These are phyloP conservation scores for Fulvia fulva DNA, from an alignment of 2,329 filamentous ascomycete species.

Conservation along the genomic window DNA sequence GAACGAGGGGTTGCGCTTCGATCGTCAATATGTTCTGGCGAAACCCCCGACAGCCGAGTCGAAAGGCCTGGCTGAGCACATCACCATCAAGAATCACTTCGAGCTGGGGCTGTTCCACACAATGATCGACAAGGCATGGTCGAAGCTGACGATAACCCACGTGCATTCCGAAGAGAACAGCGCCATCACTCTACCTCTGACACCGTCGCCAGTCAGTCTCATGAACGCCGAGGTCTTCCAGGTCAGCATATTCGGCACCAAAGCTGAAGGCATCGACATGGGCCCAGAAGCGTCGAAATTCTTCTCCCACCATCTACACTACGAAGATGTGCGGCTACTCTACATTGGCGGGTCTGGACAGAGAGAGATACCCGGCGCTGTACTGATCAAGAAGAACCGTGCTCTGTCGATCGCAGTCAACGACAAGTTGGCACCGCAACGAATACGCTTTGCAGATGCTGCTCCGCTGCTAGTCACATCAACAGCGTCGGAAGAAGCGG, in stretches of 20 bases:
- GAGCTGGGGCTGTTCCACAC: conserved; percentile 33
- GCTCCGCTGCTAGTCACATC: conserved; percentile 33
- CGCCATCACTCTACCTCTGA: conserved; percentile 28
- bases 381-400: conserved; percentile 29
- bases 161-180: conserved; percentile 26
- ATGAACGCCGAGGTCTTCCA: conserved; percentile 27
- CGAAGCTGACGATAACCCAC: conserved; percentile 34
- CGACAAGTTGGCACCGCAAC: conserved; percentile 33
- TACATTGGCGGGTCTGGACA: conserved; percentile 35
- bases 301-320: conserved; percentile 29
- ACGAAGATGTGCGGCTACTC: conserved; percentile 24
- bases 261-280: conserved; percentile 34
- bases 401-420: conserved; percentile 32
- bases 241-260: conserved; percentile 34
- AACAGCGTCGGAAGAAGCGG: conserved; percentile 34
- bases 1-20: conserved; percentile 34
- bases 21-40: conserved; percentile 34
- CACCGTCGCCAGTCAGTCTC: conserved; percentile 31
- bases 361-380: conserved; percentile 32
- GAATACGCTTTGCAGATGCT: conserved; percentile 33
- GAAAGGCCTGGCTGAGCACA: conserved; percentile 32
- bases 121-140: conserved; percentile 32
- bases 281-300: conserved; percentile 29
- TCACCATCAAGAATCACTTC: conserved; percentile 35
- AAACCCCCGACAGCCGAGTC: conserved; percentile 30